Conservation (phyloP, 352 stramenopile species). For the Peronosclerospora sorghi region DNA sequence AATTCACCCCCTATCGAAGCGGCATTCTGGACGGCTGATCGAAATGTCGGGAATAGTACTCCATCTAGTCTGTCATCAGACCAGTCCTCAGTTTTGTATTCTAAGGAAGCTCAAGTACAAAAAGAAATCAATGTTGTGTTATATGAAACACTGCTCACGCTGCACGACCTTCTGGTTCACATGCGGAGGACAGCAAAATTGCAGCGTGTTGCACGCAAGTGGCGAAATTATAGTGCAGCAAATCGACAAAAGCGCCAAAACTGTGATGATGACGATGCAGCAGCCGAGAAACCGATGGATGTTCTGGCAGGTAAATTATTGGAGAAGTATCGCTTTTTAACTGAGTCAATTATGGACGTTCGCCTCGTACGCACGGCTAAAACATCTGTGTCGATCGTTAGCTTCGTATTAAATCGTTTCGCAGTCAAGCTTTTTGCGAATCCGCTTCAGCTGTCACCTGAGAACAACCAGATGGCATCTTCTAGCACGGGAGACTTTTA, state of each 20-base stretch:
- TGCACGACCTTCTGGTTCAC: constrained; percentile 51
- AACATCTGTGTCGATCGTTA: constrained; percentile 47
- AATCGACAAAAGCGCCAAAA: constrained; percentile 9
- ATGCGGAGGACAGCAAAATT: constrained; percentile 22
- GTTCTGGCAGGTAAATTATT: constrained; percentile 36
- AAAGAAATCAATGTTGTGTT: constrained; percentile 60
- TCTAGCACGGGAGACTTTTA: constrained; percentile 7
- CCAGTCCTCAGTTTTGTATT: constrained; percentile 23
- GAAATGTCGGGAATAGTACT: constrained; percentile 10
- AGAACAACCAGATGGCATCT: constrained; percentile 15
- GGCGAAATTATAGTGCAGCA: constrained; percentile 16
- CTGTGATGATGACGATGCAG: constrained; percentile 13
- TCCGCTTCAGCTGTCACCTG: constrained; percentile 1
- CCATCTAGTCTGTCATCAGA: constrained; percentile 21
- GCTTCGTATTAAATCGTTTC: constrained; percentile 44
- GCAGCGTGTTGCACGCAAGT: constrained; percentile 11
- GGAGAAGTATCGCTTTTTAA: constrained; percentile 56
- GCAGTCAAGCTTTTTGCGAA: constrained; percentile 5
- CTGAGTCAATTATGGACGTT: constrained; percentile 54
- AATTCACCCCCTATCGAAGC: constrained; percentile 11
- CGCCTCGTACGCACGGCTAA: constrained; percentile 43
- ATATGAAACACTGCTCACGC: constrained; percentile 53
- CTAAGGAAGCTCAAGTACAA: constrained; percentile 52
- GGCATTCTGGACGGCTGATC: constrained; percentile 36
- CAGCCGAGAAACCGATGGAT: constrained; percentile 20